These are phyloP conservation scores for Wolfiporia cocos DNA, from an alignment of 1,284 basidiomycete species.

Conservation along the genomic window DNA sequence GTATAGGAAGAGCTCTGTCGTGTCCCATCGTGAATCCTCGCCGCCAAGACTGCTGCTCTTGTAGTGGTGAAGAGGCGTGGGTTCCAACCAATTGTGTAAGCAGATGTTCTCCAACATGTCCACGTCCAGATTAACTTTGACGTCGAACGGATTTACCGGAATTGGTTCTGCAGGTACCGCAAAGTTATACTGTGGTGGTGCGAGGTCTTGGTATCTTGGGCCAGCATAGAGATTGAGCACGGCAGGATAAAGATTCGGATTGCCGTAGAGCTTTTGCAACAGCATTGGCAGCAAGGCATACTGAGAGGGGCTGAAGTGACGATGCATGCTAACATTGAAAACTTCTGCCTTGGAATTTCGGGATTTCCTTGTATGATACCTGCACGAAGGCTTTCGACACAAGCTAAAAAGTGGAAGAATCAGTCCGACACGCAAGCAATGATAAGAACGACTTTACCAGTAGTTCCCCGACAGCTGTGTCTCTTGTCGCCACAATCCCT, in stretches of 20 bases:
- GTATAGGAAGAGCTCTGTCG: neutral
- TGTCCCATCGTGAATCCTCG: too few species aligned
- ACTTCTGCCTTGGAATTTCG: slow-evolving; percentile 4
- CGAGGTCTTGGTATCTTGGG: too few species aligned
- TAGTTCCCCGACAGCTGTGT: slow-evolving; percentile 12
- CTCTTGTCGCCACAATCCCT: slow-evolving; percentile 11
- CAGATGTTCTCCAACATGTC: too few species aligned
- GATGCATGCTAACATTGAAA: slow-evolving; percentile 10
- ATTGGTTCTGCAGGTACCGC: too few species aligned
- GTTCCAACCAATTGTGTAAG: too few species aligned
- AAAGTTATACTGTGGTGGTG: too few species aligned
- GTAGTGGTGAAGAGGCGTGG: too few species aligned
- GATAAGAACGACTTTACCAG: slow-evolving; percentile 12
- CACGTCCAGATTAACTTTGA: too few species aligned
- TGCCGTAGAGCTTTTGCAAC: slow-evolving; percentile 16
- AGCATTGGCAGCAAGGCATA: slow-evolving; percentile 7
- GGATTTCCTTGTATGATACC: slow-evolving; percentile 10
- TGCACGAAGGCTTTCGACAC: slow-evolving; percentile 15
- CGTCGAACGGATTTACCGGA: too few species aligned
- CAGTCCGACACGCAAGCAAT: too few species aligned
- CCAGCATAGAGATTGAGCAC: slow-evolving; percentile 17
- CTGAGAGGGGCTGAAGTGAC: slow-evolving; percentile 5
- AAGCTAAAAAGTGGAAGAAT: slow-evolving; percentile 10
- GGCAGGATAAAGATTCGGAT: slow-evolving; percentile 14
- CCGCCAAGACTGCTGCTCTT: too few species aligned